Percentiles rank a stretch among this genome's conserved stretches.
Conservation (phyloP, 371 early-diverging fungal genomes). For the Apophysomyces sp. region DNA sequence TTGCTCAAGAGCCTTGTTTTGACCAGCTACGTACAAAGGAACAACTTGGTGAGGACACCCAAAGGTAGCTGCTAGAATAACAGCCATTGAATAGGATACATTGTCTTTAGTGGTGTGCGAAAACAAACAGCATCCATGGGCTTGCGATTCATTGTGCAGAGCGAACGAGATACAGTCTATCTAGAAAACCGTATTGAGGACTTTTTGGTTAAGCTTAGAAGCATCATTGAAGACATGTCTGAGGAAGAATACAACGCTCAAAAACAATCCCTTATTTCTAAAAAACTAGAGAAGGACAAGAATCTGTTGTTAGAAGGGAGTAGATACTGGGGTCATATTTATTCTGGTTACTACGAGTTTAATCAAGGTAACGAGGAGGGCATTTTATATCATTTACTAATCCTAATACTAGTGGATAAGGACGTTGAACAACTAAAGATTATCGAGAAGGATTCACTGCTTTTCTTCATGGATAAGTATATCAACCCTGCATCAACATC, state of each 20-base stretch:
- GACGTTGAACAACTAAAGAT: conserved; percentile 59
- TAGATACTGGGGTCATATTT: conserved; percentile 80
- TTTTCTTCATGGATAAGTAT: conserved; percentile 59
- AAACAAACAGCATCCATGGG: conserved; percentile 66
- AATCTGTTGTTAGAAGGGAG: conserved; percentile 77
- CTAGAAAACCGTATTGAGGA: conserved; percentile 79
- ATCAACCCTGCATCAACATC: conserved; percentile 56
- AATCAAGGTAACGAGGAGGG: conserved; percentile 48
- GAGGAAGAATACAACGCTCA: conserved; percentile 75
- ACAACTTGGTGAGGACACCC: conserved; percentile 60
- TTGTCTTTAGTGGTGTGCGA: conserved; percentile 73
- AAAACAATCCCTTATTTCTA: conserved; percentile 67
- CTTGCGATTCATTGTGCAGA: conserved; percentile 81
- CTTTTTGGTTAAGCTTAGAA: conserved; percentile 64
- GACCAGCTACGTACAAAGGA: conserved; percentile 92
- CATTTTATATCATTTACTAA: background rate
- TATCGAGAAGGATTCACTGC: conserved; percentile 45
- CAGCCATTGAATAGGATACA: conserved; percentile 50
- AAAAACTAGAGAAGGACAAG: conserved; percentile 84
- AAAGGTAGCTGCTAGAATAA: conserved; percentile 19
- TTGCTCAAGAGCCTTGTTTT: conserved; percentile 88
- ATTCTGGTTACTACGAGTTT: conserved; percentile 84
- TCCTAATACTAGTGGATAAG: conserved; percentile 30
- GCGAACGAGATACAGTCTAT: conserved; percentile 83
- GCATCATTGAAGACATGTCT: conserved; percentile 63